Conservation (phyloP, 768 basidiomycete species). For the Leccinum fibrillosum region DNA sequence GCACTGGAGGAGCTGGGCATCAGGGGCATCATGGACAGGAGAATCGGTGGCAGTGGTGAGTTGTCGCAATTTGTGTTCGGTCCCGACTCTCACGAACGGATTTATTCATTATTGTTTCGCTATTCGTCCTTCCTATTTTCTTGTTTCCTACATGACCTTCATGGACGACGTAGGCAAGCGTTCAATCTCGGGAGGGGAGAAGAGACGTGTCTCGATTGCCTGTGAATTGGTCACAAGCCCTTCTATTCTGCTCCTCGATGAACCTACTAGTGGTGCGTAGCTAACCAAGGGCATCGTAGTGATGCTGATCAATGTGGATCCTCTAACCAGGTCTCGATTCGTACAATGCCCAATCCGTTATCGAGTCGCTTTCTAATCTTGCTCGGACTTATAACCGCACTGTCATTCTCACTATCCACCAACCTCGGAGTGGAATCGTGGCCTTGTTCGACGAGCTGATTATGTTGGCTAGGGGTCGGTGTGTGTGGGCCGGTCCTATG, state of each 20-base stretch:
- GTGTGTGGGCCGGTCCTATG: slow-evolving; percentile 33
- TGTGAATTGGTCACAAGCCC: slow-evolving; percentile 98
- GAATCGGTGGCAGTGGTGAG: slow-evolving; percentile 85
- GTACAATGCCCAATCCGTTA: slow-evolving; percentile 93
- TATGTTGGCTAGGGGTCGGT: slow-evolving; percentile 78
- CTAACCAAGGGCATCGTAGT: neutral
- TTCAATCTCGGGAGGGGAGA: slow-evolving; percentile 97
- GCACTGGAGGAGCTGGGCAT: slow-evolving; percentile 97
- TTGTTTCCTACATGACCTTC: neutral
- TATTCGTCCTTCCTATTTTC: neutral
- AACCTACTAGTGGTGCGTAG: slow-evolving; percentile 86
- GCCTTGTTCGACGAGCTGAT: slow-evolving; percentile 91
- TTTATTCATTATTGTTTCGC: neutral
- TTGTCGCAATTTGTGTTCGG: neutral
- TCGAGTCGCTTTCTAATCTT: slow-evolving; percentile 82
- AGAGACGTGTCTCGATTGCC: slow-evolving; percentile 93
- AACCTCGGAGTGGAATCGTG: slow-evolving; percentile 97
- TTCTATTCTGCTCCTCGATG: slow-evolving; percentile 93
- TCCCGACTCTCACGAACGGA: neutral
- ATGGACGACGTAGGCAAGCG: slow-evolving; percentile 55
- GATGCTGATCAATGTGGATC: slow-evolving; percentile 1
- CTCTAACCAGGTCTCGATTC: slow-evolving; percentile 73
- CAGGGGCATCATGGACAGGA: slow-evolving; percentile 79
- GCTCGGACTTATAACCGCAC: slow-evolving; percentile 90
- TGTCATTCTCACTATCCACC: slow-evolving; percentile 96